Percentiles rank a stretch among this genome's conserved stretches.
These are phyloP conservation scores for Lagenidium giganteum DNA, from an alignment of 352 stramenopile genomes.

Conservation along the genomic window DNA sequence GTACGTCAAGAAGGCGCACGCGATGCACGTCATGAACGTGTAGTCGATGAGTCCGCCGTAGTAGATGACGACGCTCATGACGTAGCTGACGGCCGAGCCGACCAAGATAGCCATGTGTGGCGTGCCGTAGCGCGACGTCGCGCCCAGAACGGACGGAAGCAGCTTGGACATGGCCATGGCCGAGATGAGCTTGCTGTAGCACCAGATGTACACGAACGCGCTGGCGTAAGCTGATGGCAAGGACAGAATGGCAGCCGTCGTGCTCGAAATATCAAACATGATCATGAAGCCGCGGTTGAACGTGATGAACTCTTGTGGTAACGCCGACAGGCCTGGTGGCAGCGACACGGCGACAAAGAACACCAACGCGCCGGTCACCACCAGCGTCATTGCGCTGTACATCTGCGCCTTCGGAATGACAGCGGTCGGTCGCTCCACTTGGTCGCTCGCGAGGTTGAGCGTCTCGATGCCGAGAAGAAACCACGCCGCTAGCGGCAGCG, in stretches of 20 bases:
- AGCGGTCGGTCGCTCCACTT: no score
- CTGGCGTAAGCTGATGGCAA: constrained; percentile 25
- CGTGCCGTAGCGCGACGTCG: neutral
- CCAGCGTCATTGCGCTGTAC: no score
- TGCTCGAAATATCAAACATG: constrained; percentile 1
- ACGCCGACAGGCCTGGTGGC: no score
- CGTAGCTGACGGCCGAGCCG: constrained; percentile 10
- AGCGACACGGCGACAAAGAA: no score
- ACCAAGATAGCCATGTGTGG: constrained; percentile 4
- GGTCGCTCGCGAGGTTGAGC: no score
- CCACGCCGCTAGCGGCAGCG: no score
- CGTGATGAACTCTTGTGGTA: no score
- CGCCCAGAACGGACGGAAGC: constrained; percentile 1
- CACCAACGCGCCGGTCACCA: no score
- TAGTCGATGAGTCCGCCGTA: constrained; percentile 2
- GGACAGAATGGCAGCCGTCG: constrained; percentile 12
- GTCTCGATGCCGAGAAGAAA: no score
- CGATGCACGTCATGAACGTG: constrained; percentile 18
- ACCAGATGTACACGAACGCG: constrained; percentile 24
- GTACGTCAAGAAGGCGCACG: constrained; percentile 16
- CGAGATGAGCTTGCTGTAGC: constrained; percentile 21
- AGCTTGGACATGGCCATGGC: constrained; percentile 22
- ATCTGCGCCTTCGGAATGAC: no score
- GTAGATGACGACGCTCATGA: constrained; percentile 16
- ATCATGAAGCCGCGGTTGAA: constrained; percentile 8